Percentiles rank a stretch among this genome's conserved stretches.
Evolutionary conservation across 2,329 filamentous ascomycete genomes (phyloP).

Genomic region (Albophoma yamanashiensis): DNA sequence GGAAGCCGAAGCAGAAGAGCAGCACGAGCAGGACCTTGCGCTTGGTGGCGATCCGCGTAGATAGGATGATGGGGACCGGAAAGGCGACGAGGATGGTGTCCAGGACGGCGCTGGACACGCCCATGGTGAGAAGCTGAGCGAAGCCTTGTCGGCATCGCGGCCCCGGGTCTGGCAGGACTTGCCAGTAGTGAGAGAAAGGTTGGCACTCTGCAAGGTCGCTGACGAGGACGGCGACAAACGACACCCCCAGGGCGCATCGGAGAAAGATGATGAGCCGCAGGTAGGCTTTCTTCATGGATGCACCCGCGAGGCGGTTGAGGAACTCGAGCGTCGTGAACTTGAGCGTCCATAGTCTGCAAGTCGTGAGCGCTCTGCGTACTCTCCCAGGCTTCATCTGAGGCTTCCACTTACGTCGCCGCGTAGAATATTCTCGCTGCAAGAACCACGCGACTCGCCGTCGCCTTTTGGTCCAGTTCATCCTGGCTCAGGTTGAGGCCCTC

Average conservation of each 20-base stretch:
- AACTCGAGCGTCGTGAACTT: slow-evolving; percentile 90
- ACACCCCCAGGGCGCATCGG: slow-evolving; percentile 61
- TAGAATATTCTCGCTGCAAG: slow-evolving; percentile 77
- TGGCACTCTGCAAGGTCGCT: slow-evolving; percentile 77
- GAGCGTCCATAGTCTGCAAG: slow-evolving; percentile 71
- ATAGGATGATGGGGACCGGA: slow-evolving; percentile 78
- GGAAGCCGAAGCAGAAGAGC: slow-evolving; percentile 73
- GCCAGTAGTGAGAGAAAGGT: slow-evolving; percentile 66
- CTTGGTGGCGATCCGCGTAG: slow-evolving; percentile 63
- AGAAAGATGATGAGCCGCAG: slow-evolving; percentile 61
- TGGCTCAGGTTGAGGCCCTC: slow-evolving; percentile 39
- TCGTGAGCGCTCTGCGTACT: not conserved
- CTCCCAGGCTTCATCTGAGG: not conserved
- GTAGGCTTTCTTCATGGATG: slow-evolving; percentile 72
- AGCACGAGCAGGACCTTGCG: slow-evolving; percentile 70
- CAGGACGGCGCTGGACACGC: slow-evolving; percentile 74
- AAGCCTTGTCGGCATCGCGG: slow-evolving; percentile 78
- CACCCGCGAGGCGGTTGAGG: slow-evolving; percentile 71
- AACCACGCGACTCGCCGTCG: slow-evolving; percentile 71
- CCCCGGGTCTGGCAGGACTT: slow-evolving; percentile 74
- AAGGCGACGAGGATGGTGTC: slow-evolving; percentile 82
- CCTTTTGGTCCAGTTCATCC: slow-evolving; percentile 48
- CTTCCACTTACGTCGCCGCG: slow-evolving; percentile 65
- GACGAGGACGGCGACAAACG: slow-evolving; percentile 71
- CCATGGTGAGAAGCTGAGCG: slow-evolving; percentile 81